Evolutionary conservation across 768 basidiomycete species (phyloP), one percentile per base, ranked within the genome.

Genomic region (Boletus tylopilopsis): DNA sequence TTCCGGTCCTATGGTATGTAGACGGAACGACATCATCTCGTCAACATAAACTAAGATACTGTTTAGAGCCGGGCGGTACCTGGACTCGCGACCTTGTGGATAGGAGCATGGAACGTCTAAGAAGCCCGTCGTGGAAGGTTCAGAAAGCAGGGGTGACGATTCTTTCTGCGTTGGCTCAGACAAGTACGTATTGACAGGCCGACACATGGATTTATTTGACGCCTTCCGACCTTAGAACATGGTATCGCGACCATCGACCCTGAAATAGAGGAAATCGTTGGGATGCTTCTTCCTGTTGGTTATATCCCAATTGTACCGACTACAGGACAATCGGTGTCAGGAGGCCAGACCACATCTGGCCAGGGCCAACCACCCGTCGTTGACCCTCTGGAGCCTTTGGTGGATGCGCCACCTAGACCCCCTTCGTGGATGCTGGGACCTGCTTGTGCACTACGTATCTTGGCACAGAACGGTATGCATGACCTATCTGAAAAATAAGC

Each of bases 71-170:
- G 19, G 5, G 47, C 1, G 46, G 46, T 41, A 39, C 42, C 1
- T 52, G 52, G 50, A 46, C 55, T 8, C 15, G 9, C 2, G 30
- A 51, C 6, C 60, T 63, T 4, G 49, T 64, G 3, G 8, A 24
- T 1, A 50, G 40, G 11, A 49, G 59, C 40, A 19, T 64, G 44
- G 2, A 36, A 2, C 30, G 35, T 10, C 30, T 62, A 8, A 9
- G 1, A n/a, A 36, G 32, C 0, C 10, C 18, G 4, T 23, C 6
- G 7, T 64, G 62, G 62, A 53, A 54, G 21, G 18, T 6, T 6
- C 62, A 61, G 47, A 63, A 63, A 24, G 60, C 59, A 11, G 62
- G 59, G 2, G 57, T 61, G 36, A 53, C 39, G 8, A 59, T 64
- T 11, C 59, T 63, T 11, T 61, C 50, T 11, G 56, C 62, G 5